Base-by-base conservation (phyloP, 2,329 filamentous ascomycete genomes). In the Pochonia chlamydosporia region DNA sequence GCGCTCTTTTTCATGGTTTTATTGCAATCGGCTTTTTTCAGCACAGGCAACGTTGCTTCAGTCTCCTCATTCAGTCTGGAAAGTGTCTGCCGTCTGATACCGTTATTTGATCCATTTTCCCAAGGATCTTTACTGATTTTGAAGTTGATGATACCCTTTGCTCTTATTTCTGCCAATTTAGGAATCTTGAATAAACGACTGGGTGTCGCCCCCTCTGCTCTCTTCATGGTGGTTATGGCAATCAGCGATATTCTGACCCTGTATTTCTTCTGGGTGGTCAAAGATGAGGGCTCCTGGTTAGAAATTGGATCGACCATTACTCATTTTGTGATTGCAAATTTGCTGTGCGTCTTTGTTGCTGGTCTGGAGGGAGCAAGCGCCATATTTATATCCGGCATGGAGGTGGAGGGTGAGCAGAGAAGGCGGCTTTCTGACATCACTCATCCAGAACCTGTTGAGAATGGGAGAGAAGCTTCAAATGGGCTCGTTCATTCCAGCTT, bases 251-350 rank as follows among this genome's bases (percentile, higher is more conserved):
- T 96, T 43, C 76, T 97, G 63, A 97, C 93, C 3, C 75, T 99
- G 44, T 89, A 93, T 59, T 99, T 99, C 73, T 99, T 99, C 70
- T 99, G 89, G 82, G 89, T 96, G 58, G 93, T 99, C 40, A 87
- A 87, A 59, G 93, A 99, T 57, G 93, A 99, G 63, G 93, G 93
- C 0, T 93, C 87, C 20, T 99, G 93, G 93, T 70, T 99, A 50
- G 93, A 99, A 63, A 99, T 99, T 62, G 93, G 93, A 26, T 95
- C 89, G 24, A 96, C 89, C 3, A 99, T 99, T 55, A 95, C 82
- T 60, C 91, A 97, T 64, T 99, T 97, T 66, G 82, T 84, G 51
- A 97, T 99, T 69, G 92, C 90, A 16, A 96, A 89, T 65, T 65
- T 89, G 56, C 63, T 97, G 39, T 93, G 90, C 56, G 84, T 95